Evolutionary conservation across 2,329 filamentous ascomycete species (phyloP), one percentile per base, ranked within the genome.

Genomic region (Penicillium nordicum): DNA sequence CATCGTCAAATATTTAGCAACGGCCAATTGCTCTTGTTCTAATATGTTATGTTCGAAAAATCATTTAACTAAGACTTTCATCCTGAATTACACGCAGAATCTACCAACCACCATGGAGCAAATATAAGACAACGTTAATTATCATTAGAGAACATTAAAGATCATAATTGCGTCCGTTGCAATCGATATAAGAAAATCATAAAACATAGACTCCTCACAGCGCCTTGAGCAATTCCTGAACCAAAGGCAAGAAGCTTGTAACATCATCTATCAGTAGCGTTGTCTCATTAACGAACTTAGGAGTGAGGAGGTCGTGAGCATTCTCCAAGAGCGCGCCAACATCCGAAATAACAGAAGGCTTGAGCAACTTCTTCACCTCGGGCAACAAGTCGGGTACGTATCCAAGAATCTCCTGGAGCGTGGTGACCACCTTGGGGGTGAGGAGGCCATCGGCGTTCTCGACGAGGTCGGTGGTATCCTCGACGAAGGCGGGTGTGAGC

Each of bases 401-500:
- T 27, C 50, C 54, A 18, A 73, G 51, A 8, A 73, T 58, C 2
- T 63, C 62, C 44, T 64, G 64, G 32, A 72, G 64, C 29, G 63
- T 53, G 50, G 50, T 62, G 41, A 71, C 64, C 36, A 69, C 60
- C 25, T 65, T 54, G 18, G 68, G 67, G 6, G 67, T 70, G 18
- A 72, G 53, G 25, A 70, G 59, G 1, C 66, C 68, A 29, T 66
- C 64, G 21, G 70, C 67, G 16, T 64, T 68, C 18, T 63, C 61
- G 53, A 72, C 64, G 14, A 72, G 60, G 23, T 57, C 57, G 12
- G 59, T 59, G 3, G 70, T 72, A 21, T 69, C 68, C 21, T 60
- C 55, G 44, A 73, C 68, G 44, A 73, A 73, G 40, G 59, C 58
- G 32, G 70, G 64, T 1, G 67, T 70, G 41, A 73, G 60, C 21